Evolutionary conservation across 2,329 filamentous ascomycete species (phyloP).

Genomic region (Byssoonygena ceratinophila): DNA sequence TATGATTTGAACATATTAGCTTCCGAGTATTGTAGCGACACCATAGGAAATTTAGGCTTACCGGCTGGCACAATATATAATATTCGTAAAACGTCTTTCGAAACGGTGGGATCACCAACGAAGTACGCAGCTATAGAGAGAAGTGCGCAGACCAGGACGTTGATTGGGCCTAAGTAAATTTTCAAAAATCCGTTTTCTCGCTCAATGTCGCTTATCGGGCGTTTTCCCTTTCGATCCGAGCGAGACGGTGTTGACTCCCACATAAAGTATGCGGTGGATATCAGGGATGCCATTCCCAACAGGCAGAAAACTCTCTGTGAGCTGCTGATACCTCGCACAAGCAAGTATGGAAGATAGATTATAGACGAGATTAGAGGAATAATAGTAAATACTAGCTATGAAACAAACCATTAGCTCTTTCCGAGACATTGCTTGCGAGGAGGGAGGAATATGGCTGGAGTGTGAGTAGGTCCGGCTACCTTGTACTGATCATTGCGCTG

Average conservation of each 20-base stretch:
- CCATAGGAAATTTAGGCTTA: constrained; percentile 19
- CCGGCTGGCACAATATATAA: constrained; percentile 32
- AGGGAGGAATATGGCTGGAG: background rate
- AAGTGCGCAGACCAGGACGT: constrained; percentile 24
- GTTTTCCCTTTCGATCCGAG: constrained; percentile 25
- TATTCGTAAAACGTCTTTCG: constrained; percentile 18
- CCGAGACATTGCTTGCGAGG: background rate
- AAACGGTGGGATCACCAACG: constrained; percentile 17
- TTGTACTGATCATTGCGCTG: constrained; percentile 32
- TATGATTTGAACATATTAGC: constrained; percentile 8
- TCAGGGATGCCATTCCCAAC: constrained; percentile 28
- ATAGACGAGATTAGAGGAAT: constrained; percentile 27
- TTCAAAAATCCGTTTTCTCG: constrained; percentile 17
- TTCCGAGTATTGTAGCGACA: background rate
- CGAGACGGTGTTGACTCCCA: constrained; percentile 22
- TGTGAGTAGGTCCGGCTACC: constrained; percentile 22
- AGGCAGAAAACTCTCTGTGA: constrained; percentile 23
- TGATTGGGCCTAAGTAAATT: constrained; percentile 22
- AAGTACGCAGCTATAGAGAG: constrained; percentile 24
- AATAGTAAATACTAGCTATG: constrained; percentile 28
- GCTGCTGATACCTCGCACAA: constrained; percentile 19
- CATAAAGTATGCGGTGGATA: constrained; percentile 33
- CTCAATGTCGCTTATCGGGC: constrained; percentile 20
- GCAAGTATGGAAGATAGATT: constrained; percentile 26
- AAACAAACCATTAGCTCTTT: background rate